Evolutionary conservation across 768 basidiomycete genomes (phyloP), one percentile per base, ranked within the genome.

Genomic region (Aureoboletus auriporus): DNA sequence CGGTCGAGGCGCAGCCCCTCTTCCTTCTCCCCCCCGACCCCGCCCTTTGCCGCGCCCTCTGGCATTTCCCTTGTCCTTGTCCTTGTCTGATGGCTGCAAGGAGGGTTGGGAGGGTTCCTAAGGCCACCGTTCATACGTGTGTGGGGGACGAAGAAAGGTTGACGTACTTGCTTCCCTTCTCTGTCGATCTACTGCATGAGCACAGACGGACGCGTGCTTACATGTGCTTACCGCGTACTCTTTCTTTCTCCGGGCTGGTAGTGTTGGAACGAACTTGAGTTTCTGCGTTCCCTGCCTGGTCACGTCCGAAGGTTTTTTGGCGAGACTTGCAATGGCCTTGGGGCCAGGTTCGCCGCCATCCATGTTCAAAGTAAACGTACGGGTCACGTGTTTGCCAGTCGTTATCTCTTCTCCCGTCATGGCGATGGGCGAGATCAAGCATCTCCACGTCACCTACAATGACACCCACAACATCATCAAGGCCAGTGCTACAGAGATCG

Each of bases 381-480:
- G 13, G 47, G 27, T 61, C 61, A 63, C 60, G 55, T 63, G 33
- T 33, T 33, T 14, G 61, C 5, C 11, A 11, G 7, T 44, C 33
- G 40, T 39, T 34, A 20, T 41, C 29, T 28, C 38, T 17, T 16
- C 20, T n/a, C 11, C n/a, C 7, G 8, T 16, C 28, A 37, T 13
- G 30, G 43, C 53, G 26, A 70, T 75, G 66, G 51, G 17, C 38
- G 71, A 72, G 61, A 73, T 80, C 35, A 66, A 83, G 59, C 89
- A 90, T 62, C 58, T 78, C 64, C 82, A 74, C 47, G 74, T 84
- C 47, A 94, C 91, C 16, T 96, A 96, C 74, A 94, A 95, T 60
- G 86, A 95, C 43, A 83, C 95, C 46, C 93, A 96, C 75, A 89
- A 89, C 56, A 76, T 92, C 52, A 93, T 95, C 58, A 82, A 82